Base-by-base conservation (phyloP, 129 eudicot genomes). In the Heracleum sosnowskyi region DNA sequence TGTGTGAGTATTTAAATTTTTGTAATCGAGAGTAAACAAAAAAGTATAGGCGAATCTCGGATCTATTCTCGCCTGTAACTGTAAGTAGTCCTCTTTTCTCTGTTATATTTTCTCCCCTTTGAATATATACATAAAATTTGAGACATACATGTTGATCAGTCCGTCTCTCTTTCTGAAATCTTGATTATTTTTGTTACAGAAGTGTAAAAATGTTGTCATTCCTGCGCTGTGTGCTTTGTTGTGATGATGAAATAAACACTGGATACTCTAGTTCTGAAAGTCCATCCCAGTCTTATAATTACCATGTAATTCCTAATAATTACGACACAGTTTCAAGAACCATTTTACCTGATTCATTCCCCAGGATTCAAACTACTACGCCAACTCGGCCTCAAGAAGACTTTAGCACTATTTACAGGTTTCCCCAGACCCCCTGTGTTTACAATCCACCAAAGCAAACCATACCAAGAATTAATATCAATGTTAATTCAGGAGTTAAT, bases 151-250 rank as follows among this genome's bases (percentile, higher is more conserved):
- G 8, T 13, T 15, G 5, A 18, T 42, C 28, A 20, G 20, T 72
- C 2, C 2, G 35, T 72, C 2, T 41, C 4, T 39, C 0, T 44
- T 29, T 73, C 6, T 73, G 60, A 44, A 74, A 60, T 31, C 26
- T 74, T 74, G 34, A 74, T 74, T 73, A 41, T 36, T 42, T 11
- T 29, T 74, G 60, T 28, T 41, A 62, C 75, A 78, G 57, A 64
- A 41, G 2, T 26, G 36, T 37, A 11, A 44, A 77, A 33, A 80
- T 80, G 83, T 63, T 53, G 24, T 4, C 36, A 13, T 76, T 76
- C 49, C 49, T 81, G 37, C 84, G 72, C 6, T 66, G 80, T 76
- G 40, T 81, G 34, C 36, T 81, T 46, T 47, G 84, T 51, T 68
- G 80, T 40, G 84, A 69, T 29, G 79, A 75, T 47, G 80, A 66